A percentile compares a stretch with the other conserved stretches of the same genome.
These are phyloP conservation scores for Trypanosoma brucei DNA, from an alignment of 208 protist species.

Conservation along the genomic window DNA sequence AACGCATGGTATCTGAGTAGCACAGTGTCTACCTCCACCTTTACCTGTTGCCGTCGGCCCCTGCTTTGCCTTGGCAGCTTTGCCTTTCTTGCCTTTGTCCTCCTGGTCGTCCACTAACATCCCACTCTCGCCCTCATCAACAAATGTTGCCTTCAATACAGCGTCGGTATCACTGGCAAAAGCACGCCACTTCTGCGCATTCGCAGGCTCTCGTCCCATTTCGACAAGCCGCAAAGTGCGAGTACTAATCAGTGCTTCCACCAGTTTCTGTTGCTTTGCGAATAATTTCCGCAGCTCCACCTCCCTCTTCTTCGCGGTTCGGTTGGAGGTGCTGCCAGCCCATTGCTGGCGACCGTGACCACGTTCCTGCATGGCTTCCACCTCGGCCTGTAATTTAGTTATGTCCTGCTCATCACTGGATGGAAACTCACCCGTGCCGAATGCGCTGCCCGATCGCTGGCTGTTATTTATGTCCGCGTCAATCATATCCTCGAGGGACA, in stretches of 20 bases:
- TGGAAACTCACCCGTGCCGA: conserved; percentile 41
- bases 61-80: conserved; percentile 5
- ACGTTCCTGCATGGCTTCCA: conserved; percentile 23
- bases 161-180: conserved; percentile 28
- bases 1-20: conserved; percentile 6
- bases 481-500: conserved; percentile 78
- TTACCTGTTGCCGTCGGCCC: too few relatives aligned
- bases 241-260: conserved; percentile 53
- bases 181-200: conserved; percentile 30
- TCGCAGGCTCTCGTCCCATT: conserved; percentile 22
- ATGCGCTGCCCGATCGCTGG: conserved; percentile 25
- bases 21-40: neutral
- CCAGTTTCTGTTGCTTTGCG: conserved; percentile 60
- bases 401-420: conserved; percentile 19
- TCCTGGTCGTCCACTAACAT: neutral
- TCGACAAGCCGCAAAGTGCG: conserved; percentile 64
- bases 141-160: conserved; percentile 21
- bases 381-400: conserved; percentile 20
- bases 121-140: conserved; percentile 5
- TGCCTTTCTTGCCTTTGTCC: conserved; percentile 1
- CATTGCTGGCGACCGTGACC: conserved; percentile 22
- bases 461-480: conserved; percentile 36
- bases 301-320: conserved; percentile 45
- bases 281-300: conserved; percentile 49
- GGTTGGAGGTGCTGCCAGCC: conserved; percentile 27